phyloP scores from a whole-genome alignment of 768 basidiomycete species.

The Podaxis mareebaensis region DNA sequence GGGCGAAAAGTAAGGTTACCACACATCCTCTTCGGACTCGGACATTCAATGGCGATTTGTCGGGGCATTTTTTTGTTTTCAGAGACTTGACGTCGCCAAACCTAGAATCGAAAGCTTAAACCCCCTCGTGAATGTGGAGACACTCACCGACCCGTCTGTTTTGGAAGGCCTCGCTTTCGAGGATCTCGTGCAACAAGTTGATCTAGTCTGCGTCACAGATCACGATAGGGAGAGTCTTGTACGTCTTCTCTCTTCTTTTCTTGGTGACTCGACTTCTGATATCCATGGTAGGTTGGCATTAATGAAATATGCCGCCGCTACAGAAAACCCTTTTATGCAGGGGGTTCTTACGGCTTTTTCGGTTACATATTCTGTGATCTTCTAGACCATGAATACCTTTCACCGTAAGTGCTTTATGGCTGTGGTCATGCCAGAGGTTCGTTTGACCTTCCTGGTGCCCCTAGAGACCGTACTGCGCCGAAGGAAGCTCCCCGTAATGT shows the following conservation, averaged over 20 bases:
- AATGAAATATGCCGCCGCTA: constrained; percentile 79
- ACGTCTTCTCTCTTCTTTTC: constrained; percentile 31
- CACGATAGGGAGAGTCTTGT: constrained; percentile 70
- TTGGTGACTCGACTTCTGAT: constrained; percentile 16
- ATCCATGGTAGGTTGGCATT: constrained; percentile 58
- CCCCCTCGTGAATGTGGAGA: constrained; percentile 84
- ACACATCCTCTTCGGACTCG: constrained; percentile 22
- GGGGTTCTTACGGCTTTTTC: constrained; percentile 84
- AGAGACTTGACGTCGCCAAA: constrained; percentile 88
- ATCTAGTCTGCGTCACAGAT: constrained; percentile 89
- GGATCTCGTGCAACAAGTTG: constrained; percentile 61
- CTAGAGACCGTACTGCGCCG: constrained; percentile 63
- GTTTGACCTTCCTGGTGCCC: not conserved
- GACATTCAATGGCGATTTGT: constrained; percentile 43
- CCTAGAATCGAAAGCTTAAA: constrained; percentile 87
- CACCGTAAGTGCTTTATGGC: constrained; percentile 58
- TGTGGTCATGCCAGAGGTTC: constrained; percentile 12
- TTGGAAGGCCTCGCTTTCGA: constrained; percentile 56
- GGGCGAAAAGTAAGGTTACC: constrained; percentile 72
- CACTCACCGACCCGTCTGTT: constrained; percentile 50
- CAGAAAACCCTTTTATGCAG: constrained; percentile 85
- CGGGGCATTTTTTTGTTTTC: constrained; percentile 27
- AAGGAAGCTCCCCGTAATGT: constrained; percentile 60
- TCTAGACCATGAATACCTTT: constrained; percentile 81
- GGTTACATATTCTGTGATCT: constrained; percentile 97